Evolutionary conservation across 2,329 filamentous ascomycete genomes (phyloP).

Genomic region (Cladosporium colombiae): DNA sequence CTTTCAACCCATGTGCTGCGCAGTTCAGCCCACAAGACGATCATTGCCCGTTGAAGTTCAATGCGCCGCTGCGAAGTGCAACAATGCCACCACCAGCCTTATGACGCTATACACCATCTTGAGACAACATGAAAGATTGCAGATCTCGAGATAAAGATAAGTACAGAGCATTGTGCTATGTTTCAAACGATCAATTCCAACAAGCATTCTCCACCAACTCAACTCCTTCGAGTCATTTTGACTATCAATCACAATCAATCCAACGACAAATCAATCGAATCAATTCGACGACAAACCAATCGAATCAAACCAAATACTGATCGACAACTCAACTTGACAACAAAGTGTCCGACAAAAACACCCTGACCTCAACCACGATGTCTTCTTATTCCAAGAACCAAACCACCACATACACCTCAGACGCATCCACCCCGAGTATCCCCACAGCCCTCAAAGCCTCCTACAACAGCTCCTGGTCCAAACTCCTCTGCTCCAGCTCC

Average conservation of each 20-base stretch:
- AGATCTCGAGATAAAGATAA: background rate
- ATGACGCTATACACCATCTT: background rate
- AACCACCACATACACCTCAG: background rate
- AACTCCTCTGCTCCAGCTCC: slow-evolving; percentile 7
- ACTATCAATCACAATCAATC: too few relatives aligned
- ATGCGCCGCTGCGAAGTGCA: background rate
- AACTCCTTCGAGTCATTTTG: background rate
- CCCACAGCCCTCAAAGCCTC: background rate
- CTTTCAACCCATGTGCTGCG: background rate
- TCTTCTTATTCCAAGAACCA: background rate
- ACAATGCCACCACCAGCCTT: background rate
- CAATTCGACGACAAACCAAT: background rate
- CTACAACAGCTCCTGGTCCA: slow-evolving; percentile 8
- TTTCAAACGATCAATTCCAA: background rate
- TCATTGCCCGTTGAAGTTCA: background rate
- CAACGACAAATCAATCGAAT: background rate
- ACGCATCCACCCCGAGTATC: background rate
- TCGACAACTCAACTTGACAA: background rate
- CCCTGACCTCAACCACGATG: background rate
- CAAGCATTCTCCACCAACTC: background rate
- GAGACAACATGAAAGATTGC: background rate
- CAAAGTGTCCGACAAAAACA: background rate
- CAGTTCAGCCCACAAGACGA: background rate
- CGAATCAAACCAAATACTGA: background rate
- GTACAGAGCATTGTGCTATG: background rate